These are phyloP conservation scores for Candida bentonensis DNA, from an alignment of 805 yeast species.

Conservation along the genomic window DNA sequence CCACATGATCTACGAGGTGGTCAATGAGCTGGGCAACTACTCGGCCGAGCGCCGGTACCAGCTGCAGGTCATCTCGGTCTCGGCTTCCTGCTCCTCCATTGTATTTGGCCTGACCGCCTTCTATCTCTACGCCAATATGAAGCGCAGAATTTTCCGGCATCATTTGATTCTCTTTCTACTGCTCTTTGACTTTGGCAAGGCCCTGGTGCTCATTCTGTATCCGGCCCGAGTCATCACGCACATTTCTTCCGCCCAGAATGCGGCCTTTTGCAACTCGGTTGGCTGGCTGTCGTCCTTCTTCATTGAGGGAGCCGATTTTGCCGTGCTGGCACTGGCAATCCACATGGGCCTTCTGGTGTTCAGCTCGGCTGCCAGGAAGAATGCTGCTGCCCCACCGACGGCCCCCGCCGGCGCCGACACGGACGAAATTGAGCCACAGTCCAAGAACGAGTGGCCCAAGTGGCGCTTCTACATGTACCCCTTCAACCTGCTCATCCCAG, in stretches of 20 bases:
- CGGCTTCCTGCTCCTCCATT: constrained; percentile 36
- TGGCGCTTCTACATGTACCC: constrained; percentile 45
- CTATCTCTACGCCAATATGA: constrained; percentile 31
- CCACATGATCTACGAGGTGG: not conserved
- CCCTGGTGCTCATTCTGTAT: constrained; percentile 49
- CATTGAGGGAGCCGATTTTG: constrained; percentile 77
- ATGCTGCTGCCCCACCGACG: constrained; percentile 7
- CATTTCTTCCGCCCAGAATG: constrained; percentile 30
- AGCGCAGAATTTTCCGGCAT: constrained; percentile 16
- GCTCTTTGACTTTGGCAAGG: constrained; percentile 64
- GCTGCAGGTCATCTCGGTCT: constrained; percentile 30
- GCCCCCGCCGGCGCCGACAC: not conserved
- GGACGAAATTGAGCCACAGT: not conserved
- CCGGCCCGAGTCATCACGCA: constrained; percentile 43
- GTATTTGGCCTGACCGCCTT: constrained; percentile 44
- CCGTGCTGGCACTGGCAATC: constrained; percentile 67
- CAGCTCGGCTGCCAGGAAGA: constrained; percentile 35
- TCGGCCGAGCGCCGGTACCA: not conserved
- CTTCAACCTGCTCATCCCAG: constrained; percentile 44
- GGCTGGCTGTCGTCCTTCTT: constrained; percentile 75
- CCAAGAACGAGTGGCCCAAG: constrained; percentile 29
- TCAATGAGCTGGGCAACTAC: not conserved
- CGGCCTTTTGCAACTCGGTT: constrained; percentile 43
- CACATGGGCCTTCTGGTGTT: constrained; percentile 69
- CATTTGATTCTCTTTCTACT: constrained; percentile 55